phyloP scores from a whole-genome alignment of 2,329 filamentous ascomycete genomes.

The Tothia fuscella region DNA sequence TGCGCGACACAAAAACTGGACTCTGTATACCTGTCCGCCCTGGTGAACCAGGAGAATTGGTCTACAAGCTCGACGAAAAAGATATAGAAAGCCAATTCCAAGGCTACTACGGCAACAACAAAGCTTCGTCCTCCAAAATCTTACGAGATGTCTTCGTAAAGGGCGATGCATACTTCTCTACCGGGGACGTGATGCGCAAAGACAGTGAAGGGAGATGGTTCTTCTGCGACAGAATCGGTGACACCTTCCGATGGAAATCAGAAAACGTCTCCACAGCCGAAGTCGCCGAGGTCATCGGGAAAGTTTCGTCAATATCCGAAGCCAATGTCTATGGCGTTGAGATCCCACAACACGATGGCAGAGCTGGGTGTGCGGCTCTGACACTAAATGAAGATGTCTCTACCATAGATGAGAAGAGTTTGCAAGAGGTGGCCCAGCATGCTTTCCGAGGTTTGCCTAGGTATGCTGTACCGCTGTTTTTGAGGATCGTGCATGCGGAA shows the following conservation, averaged over 20 bases:
- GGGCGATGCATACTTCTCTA: constrained; percentile 73
- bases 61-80: constrained; percentile 55
- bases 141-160: constrained; percentile 59
- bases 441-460: constrained; percentile 48
- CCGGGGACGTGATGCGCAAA: constrained; percentile 68
- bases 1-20: constrained; percentile 55
- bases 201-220: constrained; percentile 59
- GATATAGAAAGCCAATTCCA: constrained; percentile 58
- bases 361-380: constrained; percentile 70
- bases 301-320: constrained; percentile 35
- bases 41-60: constrained; percentile 55
- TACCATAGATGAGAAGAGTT: constrained; percentile 25
- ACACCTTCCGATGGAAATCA: constrained; percentile 71
- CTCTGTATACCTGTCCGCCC: constrained; percentile 48
- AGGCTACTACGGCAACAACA: constrained; percentile 67
- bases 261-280: constrained; percentile 40
- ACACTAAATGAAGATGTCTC: constrained; percentile 32
- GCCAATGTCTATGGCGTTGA: constrained; percentile 79
- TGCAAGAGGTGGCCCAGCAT: constrained; percentile 52
- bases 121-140: constrained; percentile 62
- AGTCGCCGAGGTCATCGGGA: constrained; percentile 61
- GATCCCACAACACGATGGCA: constrained; percentile 69
- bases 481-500: constrained; percentile 50
- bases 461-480: constrained; percentile 67
- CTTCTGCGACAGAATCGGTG: constrained; percentile 72